Conservation (phyloP, 805 yeast species). For the Ogataea ganodermae region DNA sequence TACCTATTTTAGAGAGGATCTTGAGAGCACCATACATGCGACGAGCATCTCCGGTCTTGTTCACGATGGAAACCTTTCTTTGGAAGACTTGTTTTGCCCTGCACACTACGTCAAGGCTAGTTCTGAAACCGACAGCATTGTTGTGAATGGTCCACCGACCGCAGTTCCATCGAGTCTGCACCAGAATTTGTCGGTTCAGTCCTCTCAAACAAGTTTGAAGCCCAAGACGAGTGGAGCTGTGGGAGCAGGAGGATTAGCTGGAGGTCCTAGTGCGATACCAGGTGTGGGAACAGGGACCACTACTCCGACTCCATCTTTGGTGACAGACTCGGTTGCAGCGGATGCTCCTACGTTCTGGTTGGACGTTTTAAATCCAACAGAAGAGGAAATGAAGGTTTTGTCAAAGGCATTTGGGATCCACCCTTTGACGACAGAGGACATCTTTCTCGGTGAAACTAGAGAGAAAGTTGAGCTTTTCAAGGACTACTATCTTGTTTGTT, state of each 20-base stretch:
- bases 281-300: constrained; percentile 13
- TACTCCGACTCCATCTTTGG: constrained; percentile 31
- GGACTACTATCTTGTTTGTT: constrained; percentile 89
- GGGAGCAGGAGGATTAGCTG: not conserved
- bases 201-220: constrained; percentile 18
- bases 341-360: constrained; percentile 80
- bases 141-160: constrained; percentile 4
- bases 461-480: constrained; percentile 93
- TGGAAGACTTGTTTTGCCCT: constrained; percentile 63
- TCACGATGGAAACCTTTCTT: constrained; percentile 52
- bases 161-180: constrained; percentile 3
- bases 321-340: constrained; percentile 17
- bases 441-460: constrained; percentile 87
- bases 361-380: constrained; percentile 89
- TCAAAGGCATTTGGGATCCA: constrained; percentile 93
- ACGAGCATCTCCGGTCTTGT: constrained; percentile 82
- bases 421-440: constrained; percentile 95
- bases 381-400: constrained; percentile 92
- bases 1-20: constrained; percentile 89
- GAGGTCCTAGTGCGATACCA: not conserved
- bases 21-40: constrained; percentile 87
- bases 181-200: constrained; percentile 11
- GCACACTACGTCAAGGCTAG: constrained; percentile 34
- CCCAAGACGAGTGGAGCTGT: constrained; percentile 13
- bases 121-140: constrained; percentile 6